Base-by-base conservation (phyloP, 2,329 filamentous ascomycete genomes). In the Aspergillus puulaauensis region DNA sequence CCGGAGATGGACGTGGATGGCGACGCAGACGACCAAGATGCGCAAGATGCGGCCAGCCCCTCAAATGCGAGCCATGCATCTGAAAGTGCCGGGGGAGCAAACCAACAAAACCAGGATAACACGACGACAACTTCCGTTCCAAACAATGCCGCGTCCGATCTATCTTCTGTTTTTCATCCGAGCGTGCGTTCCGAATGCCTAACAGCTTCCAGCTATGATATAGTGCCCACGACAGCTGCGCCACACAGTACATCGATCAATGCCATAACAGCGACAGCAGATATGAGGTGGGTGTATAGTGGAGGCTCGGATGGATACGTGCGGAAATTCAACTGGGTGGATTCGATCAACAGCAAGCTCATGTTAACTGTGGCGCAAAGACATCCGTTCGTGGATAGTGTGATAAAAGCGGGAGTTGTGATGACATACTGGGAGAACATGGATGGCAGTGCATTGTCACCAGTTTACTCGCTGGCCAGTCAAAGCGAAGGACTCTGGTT, bases 391-490 rank as follows among this genome's bases (percentile, higher is more conserved):
- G 95, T 99, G 41, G 95, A 99, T 72, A 96, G 91, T 67, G 95
- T 99, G 44, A 91, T 91, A 56, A 99, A 99, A 75, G 93, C 93
- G 2, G 95, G 93, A 1, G 90, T 96, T 6, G 78, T 98, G 50
- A 88, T 97, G 83, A 96, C 90, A 52, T 99, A 99, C 74, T 99
- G 95, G 95, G 95, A 97, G 74, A 99, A 98, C 68, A 93, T 97
- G 72, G 93, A 99, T 70, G 85, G 86, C 2, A 76, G 77, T 46
- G 71, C 75, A 5, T 76, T 93, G n/a, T 96, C 91, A 9, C 92
- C 95, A 0, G 93, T 99, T 0, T 99, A 99, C 74, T 96, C 93
- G 6, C 80, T 99, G 24, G 95, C 95, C 1, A 89, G 96, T 5
- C 91, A 99, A 61, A 91, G 91, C 45, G 86, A 95, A 67, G 92